phyloP scores from a whole-genome alignment of 345 rosid genomes.

The Eucalyptus dawsonii region DNA sequence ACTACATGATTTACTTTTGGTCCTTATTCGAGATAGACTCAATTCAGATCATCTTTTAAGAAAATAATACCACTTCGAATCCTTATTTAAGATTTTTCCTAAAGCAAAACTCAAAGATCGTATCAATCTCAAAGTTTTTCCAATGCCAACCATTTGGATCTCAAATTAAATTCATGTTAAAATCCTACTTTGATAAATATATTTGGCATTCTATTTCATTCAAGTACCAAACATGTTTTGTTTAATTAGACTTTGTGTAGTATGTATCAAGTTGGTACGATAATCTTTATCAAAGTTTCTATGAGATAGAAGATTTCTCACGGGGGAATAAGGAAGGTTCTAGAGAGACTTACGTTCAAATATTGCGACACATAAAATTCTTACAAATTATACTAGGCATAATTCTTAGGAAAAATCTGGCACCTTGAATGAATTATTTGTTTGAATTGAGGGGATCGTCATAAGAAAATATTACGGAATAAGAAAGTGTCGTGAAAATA shows the following conservation, averaged over 20 bases:
- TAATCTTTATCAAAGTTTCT: background rate
- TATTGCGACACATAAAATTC: background rate
- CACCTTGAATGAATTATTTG: background rate
- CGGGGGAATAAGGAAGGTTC: background rate
- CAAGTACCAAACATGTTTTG: background rate
- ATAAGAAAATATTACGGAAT: background rate
- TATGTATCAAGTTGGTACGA: background rate
- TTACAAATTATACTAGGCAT: background rate
- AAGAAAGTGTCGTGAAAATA: no score
- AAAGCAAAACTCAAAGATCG: background rate
- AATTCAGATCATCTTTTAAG: accelerated
- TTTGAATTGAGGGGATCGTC: background rate
- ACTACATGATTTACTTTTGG: no score
- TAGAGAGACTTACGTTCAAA: background rate
- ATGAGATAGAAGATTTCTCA: background rate
- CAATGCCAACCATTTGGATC: background rate
- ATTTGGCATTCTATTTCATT: background rate
- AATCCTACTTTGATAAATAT: background rate
- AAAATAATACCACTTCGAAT: no score
- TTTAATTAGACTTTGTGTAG: background rate
- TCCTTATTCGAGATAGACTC: accelerated
- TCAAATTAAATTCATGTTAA: background rate
- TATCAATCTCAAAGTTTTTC: background rate
- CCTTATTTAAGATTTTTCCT: no score
- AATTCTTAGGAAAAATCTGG: background rate